Conservation (phyloP, 192 early-diverging fungal species). For the Pilaira anomala region DNA sequence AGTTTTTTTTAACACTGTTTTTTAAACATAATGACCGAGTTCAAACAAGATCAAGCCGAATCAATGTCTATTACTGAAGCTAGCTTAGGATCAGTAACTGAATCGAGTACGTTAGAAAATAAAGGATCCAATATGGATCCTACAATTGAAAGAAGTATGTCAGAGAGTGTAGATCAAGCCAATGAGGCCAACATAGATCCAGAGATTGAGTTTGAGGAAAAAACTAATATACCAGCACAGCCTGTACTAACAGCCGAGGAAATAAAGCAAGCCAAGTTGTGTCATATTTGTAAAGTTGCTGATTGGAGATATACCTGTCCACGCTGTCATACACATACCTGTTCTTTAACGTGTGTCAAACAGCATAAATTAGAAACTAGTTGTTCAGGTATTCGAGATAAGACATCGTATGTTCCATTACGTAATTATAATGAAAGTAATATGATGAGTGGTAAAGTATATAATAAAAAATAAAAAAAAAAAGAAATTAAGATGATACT, state of each 20-base stretch:
- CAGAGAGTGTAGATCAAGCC: too few species aligned
- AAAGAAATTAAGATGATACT: constrained; percentile 14
- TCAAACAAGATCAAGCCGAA: too few species aligned
- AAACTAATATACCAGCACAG: background rate
- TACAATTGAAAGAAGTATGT: too few species aligned
- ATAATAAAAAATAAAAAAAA: background rate
- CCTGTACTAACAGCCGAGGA: background rate
- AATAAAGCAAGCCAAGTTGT: constrained; percentile 5
- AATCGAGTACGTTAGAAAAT: too few species aligned
- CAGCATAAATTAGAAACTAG: constrained; percentile 55
- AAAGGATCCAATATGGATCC: too few species aligned
- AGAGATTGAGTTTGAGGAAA: background rate
- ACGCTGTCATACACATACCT: constrained; percentile 58
- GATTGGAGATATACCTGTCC: constrained; percentile 69
- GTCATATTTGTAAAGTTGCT: constrained; percentile 44
- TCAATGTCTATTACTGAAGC: too few species aligned
- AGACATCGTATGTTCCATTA: constrained; percentile 56
- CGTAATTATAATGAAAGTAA: constrained; percentile 58
- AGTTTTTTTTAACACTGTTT: too few species aligned
- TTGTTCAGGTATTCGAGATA: constrained; percentile 63
- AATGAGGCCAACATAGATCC: background rate
- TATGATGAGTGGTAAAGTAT: constrained; percentile 63
- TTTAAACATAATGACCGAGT: too few species aligned
- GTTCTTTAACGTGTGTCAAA: constrained; percentile 65
- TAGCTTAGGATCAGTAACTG: too few species aligned